Conservation (phyloP, 2,329 filamentous ascomycete genomes). For the Plenodomus tracheiphilus region DNA sequence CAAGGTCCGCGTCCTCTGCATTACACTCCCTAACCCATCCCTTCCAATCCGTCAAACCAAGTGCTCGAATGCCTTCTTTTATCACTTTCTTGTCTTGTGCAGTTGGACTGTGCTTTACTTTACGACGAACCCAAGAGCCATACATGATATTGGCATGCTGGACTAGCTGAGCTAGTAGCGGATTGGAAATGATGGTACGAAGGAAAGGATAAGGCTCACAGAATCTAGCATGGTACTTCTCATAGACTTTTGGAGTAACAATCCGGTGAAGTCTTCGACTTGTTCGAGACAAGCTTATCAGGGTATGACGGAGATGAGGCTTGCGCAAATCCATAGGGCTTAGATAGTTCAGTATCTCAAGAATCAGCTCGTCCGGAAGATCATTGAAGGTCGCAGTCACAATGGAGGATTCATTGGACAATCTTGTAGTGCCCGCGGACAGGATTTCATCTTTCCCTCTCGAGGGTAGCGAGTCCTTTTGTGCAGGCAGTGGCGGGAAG, state of each 20-base stretch:
- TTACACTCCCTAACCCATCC: slow-evolving; percentile 28
- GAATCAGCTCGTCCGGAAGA: slow-evolving; percentile 34
- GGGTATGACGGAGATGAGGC: slow-evolving; percentile 19
- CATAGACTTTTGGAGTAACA: slow-evolving; percentile 24
- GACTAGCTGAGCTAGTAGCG: slow-evolving; percentile 19
- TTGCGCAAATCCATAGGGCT: slow-evolving; percentile 16
- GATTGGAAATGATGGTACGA: slow-evolving; percentile 26
- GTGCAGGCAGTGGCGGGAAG: slow-evolving; percentile 27
- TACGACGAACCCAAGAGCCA: slow-evolving; percentile 7
- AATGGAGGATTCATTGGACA: background rate
- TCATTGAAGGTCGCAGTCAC: slow-evolving; percentile 14
- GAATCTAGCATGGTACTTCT: slow-evolving; percentile 23
- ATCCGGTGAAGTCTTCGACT: slow-evolving; percentile 27
- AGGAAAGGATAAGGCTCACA: slow-evolving; percentile 34
- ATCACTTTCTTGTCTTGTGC: slow-evolving; percentile 30
- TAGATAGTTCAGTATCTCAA: slow-evolving; percentile 28
- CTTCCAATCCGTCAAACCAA: slow-evolving; percentile 31
- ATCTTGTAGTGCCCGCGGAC: no score
- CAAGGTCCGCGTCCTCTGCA: slow-evolving; percentile 8
- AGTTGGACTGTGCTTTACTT: slow-evolving; percentile 15
- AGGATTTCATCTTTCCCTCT: background rate
- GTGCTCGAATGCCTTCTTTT: slow-evolving; percentile 26
- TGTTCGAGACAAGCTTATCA: slow-evolving; percentile 26
- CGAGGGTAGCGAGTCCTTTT: background rate
- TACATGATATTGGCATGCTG: slow-evolving; percentile 18